Evolutionary conservation across 2,329 filamentous ascomycete species (phyloP), one percentile per base, ranked within the genome.

Genomic region (Dryadomyces quercivorus): DNA sequence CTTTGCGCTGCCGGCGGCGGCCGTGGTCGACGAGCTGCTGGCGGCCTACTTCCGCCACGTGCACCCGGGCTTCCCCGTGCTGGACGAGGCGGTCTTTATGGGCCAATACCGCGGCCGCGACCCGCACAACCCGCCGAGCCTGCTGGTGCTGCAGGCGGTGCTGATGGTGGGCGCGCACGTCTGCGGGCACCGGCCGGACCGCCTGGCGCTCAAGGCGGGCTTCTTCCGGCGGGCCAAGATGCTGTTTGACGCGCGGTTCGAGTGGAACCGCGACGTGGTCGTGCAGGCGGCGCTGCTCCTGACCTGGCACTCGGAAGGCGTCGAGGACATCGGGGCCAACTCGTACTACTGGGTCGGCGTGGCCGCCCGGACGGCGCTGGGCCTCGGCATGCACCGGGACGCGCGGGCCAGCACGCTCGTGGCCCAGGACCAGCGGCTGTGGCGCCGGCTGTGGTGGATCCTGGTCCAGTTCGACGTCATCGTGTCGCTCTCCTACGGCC

Each of bases 31-130:
- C 61, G 68, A 72, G 54, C 66, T 80, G 12, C 67, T 80, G 5
- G 64, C 70, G 8, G 72, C 75, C 13, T 97, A 89, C 66, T 97
- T 97, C 67, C 74, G 77, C 36, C 84, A 95, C 61, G 86, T 96
- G 40, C 92, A 97, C 64, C 90, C 90, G 0, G 96, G 95, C 62
- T 84, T 93, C 2, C 92, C 92, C 0, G 89, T 96, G 3, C 72
- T 97, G 53, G 90, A 93, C 70, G 87, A 88, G 63, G 73, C 79
- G 1, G 76, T 85, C 44, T 86, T 97, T 62, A 93, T 93, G 63
- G 82, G 88, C 47, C 89, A 95, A 69, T 97, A 59, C 40, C 1
- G 80, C 76, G 61, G 79, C 77, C 55, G 70, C 72, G 7, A 72
- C 77, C 44, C 92, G 90, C 82, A 86, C 56, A 83, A 81, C 20